A percentile compares a stretch with the other conserved stretches of the same genome.
Evolutionary conservation across 768 basidiomycete species (phyloP).

Genomic region (Dictyophora rubrovolvata): DNA sequence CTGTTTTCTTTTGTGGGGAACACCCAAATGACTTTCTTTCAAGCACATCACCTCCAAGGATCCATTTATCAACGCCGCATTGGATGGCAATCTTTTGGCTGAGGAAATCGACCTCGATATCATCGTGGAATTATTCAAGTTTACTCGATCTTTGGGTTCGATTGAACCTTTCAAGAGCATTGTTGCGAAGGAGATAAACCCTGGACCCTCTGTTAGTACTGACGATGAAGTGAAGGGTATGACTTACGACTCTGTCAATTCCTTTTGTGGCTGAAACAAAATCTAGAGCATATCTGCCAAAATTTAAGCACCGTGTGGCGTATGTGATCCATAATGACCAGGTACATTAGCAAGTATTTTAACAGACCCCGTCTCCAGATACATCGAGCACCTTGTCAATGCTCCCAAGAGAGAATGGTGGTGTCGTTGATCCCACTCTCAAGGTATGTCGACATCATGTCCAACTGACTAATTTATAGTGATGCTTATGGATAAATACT

Average conservation of each 20-base stretch:
- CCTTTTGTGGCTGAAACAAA: constrained; percentile 10
- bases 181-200: constrained; percentile 23
- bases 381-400: constrained; percentile 46
- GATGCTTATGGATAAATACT: background rate
- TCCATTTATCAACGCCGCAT: constrained; percentile 23
- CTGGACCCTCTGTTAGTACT: constrained; percentile 22
- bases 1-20: background rate
- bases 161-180: constrained; percentile 23
- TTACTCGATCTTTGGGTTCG: constrained; percentile 16
- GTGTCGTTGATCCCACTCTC: constrained; percentile 50
- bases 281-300: constrained; percentile 18
- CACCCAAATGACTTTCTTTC: background rate
- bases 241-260: background rate
- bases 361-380: constrained; percentile 22
- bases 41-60: constrained; percentile 21
- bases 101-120: constrained; percentile 19
- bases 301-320: constrained; percentile 16
- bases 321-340: background rate
- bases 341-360: background rate
- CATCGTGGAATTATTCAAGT: constrained; percentile 26
- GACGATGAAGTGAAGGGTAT: constrained; percentile 26
- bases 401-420: constrained; percentile 48
- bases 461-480: background rate
- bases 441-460: constrained; percentile 22
- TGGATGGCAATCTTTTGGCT: constrained; percentile 35